Base-by-base conservation (phyloP, 1,284 basidiomycete genomes). In the Erythrobasidium hasegawianum region DNA sequence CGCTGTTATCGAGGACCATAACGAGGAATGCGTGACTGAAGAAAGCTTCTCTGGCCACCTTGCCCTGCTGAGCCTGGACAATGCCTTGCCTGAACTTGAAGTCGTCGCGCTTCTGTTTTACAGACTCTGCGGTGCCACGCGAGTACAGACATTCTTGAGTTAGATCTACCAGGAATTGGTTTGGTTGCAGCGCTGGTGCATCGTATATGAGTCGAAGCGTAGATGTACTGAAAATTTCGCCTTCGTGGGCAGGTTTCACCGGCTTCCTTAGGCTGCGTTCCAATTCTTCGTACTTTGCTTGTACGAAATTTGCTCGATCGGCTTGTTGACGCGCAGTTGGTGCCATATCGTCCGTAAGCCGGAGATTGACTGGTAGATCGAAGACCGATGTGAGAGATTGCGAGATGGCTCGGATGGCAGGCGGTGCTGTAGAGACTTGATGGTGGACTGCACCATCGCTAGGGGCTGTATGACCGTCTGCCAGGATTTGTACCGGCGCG, bases 261-360 rank as follows among this genome's bases (percentile, higher is more conserved):
- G 62, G 62, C 16, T 18, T 16, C 8, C 41, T 13, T 18, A 39
- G 45, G 13, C 26, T 24, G 14, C 52, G 14, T 33, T 65, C 62
- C 41, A 65, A 27, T 5, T 50, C 56, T 41, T 65, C 55, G 29
- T 57, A 65, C 24, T 41, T 50, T 3, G 43, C 43, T n/a, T 65
- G 24, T 14, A 65, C 9, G 38, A 65, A 65, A 8, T 13, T 24
- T 40, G 2, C 54, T 50, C 27, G 26, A 26, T 29, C 24, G 41
- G 13, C 38, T 20, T 29, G 9, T 33, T 16, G 14, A 7, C n/a
- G 4, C 7, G 50, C 20, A 9, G 14, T 7, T 20, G n/a, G n/a
- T n/a, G 16, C 50, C 20, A 1, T 26, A 14, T 47, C 54, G 10
- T n/a, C 26, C 9, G 11, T 41, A 18, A n/a, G 5, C 3, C 9